These are phyloP conservation scores for Cicer chorassanicum DNA, from an alignment of 306 rosid genomes.

Conservation along the genomic window DNA sequence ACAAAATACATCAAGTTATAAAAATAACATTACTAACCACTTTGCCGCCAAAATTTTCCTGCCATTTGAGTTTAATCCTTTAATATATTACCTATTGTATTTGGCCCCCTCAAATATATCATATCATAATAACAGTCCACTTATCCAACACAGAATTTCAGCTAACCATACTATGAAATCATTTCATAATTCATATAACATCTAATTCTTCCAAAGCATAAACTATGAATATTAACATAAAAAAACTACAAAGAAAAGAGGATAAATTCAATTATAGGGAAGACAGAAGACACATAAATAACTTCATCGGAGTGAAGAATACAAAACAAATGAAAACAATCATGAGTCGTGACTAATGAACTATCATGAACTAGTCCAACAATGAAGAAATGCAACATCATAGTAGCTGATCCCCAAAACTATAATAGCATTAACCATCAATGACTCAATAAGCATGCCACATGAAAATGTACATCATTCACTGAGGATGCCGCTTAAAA, in stretches of 20 bases:
- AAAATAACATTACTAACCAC: too few relatives aligned
- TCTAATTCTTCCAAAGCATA: constrained; percentile 29
- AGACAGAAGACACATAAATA: constrained; percentile 6
- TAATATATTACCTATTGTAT: too few relatives aligned
- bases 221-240: not conserved
- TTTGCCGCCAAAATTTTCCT: too few relatives aligned
- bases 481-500: not conserved
- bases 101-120: constrained; percentile 65
- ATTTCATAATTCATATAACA: not conserved
- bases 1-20: too few relatives aligned
- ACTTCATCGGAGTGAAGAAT: not conserved
- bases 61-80: too few relatives aligned
- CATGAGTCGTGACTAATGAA: not conserved
- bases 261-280: not conserved
- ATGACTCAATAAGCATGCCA: constrained; percentile 3
- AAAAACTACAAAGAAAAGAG: not conserved
- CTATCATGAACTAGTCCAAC: constrained; percentile 16
- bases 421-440: not conserved
- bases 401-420: not conserved
- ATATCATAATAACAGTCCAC: constrained; percentile 20
- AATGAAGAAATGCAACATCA: constrained; percentile 29
- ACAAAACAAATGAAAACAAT: constrained; percentile 21
- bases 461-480: constrained; percentile 2
- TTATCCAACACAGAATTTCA: constrained; percentile 8
- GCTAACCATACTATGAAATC: constrained; percentile 5